A percentile compares a stretch with the other conserved stretches of the same genome.
Evolutionary conservation across 2,329 filamentous ascomycete species (phyloP).

Genomic region (Clonostachys sp.): DNA sequence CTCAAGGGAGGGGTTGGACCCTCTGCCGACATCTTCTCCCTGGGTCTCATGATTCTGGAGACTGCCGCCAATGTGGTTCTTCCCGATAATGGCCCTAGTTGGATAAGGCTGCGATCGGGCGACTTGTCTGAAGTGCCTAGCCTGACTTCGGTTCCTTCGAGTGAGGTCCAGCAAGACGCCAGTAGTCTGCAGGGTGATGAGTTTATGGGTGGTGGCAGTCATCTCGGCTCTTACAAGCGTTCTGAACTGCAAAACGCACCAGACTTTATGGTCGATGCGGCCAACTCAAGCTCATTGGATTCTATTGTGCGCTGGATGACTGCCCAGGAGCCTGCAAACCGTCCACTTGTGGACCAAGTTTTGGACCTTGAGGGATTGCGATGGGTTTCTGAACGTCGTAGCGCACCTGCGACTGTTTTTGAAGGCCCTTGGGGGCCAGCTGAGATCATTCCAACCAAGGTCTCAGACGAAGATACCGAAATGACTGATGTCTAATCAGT

Average conservation of each 20-base stretch:
- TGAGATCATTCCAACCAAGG: slow-evolving; percentile 35
- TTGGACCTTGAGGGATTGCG: slow-evolving; percentile 68
- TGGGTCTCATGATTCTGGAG: slow-evolving; percentile 92
- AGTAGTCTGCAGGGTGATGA: slow-evolving; percentile 28
- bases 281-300: slow-evolving; percentile 73
- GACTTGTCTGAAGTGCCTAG: slow-evolving; percentile 87
- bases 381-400: slow-evolving; percentile 75
- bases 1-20: slow-evolving; percentile 83
- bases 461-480: slow-evolving; percentile 41
- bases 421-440: slow-evolving; percentile 93
- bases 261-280: slow-evolving; percentile 79
- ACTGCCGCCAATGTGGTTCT: slow-evolving; percentile 91
- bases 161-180: slow-evolving; percentile 67
- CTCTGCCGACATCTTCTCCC: slow-evolving; percentile 87
- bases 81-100: slow-evolving; percentile 86
- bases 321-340: slow-evolving; percentile 63
- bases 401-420: slow-evolving; percentile 88
- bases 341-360: slow-evolving; percentile 72
- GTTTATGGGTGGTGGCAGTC: slow-evolving; percentile 20
- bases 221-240: slow-evolving; percentile 41
- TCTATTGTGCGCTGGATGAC: slow-evolving; percentile 87
- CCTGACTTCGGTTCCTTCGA: slow-evolving; percentile 75
- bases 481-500: slow-evolving; percentile 46
- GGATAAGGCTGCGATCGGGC: slow-evolving; percentile 84
- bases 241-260: slow-evolving; percentile 61